Base-by-base conservation (phyloP, 345 rosid species). In the Xanthoceras sorbifolium region DNA sequence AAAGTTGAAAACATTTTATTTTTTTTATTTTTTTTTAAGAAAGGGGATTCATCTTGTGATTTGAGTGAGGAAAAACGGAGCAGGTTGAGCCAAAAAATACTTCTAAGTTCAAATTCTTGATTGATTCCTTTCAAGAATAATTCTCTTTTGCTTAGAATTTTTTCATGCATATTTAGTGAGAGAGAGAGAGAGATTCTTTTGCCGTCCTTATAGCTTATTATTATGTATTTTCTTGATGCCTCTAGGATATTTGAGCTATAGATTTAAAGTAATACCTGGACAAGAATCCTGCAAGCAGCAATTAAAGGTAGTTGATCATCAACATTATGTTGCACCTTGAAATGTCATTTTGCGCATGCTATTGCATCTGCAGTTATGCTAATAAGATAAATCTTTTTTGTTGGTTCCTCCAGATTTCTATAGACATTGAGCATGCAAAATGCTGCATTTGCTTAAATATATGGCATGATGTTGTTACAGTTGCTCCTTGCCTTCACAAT, bases 401-500 rank as follows among this genome's bases (percentile, higher is more conserved):
- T 34, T 71, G 65, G 25, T 79, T 79, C 54, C 63, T 36, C 73
- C 91, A 93, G 99, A 87, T 95, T 69, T 77, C 83, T 32, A 71
- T 93, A 72, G 97, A 91, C 75, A 77, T 85, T 55, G 97, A 93
- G 61, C 86, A 90, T 79, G 94, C 93, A 75, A 95, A 88, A 78
- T 95, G 99, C 87, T 84, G 98, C 81, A 93, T 95, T 70, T 95
- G 99, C 86, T 87, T 93, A 84, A 95, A 88, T 77, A 78, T 93
- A 72, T 95, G 98, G 98, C 96, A 95, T 72, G 94, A 95, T 81
- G 98, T 90, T 80, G 91, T 95, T 72, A 93, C 96, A 38, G 89
- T 86, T 84, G 97, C 92, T 48, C 99, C 99, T 72, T 95, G 99
- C 86, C 90, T 95, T 73, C 99, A 95, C 82, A 95, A 90, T 78